These are phyloP conservation scores for Nematocida sp. DNA, from an alignment of 371 early-diverging fungal genomes.

Conservation along the genomic window DNA sequence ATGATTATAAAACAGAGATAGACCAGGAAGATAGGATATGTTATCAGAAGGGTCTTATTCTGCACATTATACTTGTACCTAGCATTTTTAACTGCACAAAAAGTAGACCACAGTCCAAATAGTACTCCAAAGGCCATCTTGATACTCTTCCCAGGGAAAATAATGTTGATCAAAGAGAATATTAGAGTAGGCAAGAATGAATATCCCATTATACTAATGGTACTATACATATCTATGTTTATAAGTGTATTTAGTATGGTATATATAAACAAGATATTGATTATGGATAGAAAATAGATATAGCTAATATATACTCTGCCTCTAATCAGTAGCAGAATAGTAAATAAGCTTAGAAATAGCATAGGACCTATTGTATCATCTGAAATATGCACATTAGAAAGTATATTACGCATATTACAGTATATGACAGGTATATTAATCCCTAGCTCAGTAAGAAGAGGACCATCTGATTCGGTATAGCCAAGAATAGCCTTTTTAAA, in stretches of 20 bases:
- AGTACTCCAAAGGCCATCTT: conserved; percentile 11
- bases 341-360: conserved; percentile 55
- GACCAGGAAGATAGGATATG: conserved; percentile 62
- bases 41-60: conserved; percentile 54
- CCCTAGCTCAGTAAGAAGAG: conserved; percentile 64
- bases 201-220: conserved; percentile 61
- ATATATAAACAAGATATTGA: conserved; percentile 55
- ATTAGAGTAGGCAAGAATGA: conserved; percentile 59
- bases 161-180: conserved; percentile 49
- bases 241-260: conserved; percentile 54
- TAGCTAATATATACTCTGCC: conserved; percentile 64
- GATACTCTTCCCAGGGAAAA: conserved; percentile 35
- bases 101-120: conserved; percentile 53
- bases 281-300: conserved; percentile 59
- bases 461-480: conserved; percentile 51
- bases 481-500: conserved; percentile 60
- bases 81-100: conserved; percentile 43
- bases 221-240: conserved; percentile 37
- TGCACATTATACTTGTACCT: conserved; percentile 45
- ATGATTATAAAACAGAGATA: conserved; percentile 61
- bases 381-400: conserved; percentile 23
- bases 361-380: conserved; percentile 62
- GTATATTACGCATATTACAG: conserved; percentile 44
- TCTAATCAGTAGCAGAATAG: conserved; percentile 53
- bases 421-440: conserved; percentile 59